Base-by-base conservation (phyloP, 306 rosid species). In the Cicer arietinum region DNA sequence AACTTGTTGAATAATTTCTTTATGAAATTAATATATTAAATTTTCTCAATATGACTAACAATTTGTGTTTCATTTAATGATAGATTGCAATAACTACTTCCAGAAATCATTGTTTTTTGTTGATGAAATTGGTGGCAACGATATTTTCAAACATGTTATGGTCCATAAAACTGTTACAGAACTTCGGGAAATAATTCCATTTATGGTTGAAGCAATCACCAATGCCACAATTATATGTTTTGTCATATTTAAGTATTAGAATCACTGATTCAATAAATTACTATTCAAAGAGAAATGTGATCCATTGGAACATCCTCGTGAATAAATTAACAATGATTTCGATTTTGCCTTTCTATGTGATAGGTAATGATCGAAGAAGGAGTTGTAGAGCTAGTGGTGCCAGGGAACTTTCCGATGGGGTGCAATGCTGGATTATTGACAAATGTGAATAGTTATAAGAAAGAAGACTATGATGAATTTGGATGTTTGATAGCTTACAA, bases 401-500 rank as follows among this genome's bases (percentile, higher is more conserved):
- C 30, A 3, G 69, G 50, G 12, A 63, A 63, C 8, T 63, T 63
- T 11, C n/a, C 35, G 10, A 40, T 63, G 20, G 73, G 58, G 22
- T 67, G 73, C 8, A 67, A 3, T 41, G 52, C 52, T 43, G 39
- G 5, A 0, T 56, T 11, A 1, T 16, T 52, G 25, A 0, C 58
- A 14, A 61, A 56, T 77, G 48, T 73, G 43, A 42, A 51, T 22
- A 82, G 46, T 80, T 16, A 52, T 6, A 52, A 16, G 45, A 67
- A 61, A 13, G 50, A 51, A 3, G 62, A 71, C 18, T 82, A 86
- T n/a, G 88, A 88, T 54, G 16, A 76, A 77, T 66, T 73, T 71
- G 85, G 90, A 30, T 88, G 92, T 42, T 77, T 88, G 66, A 85
- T 76, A 79, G 69, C 77, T 4, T 77, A 66, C 77, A 88, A 88